A percentile compares a stretch with the other conserved stretches of the same genome.
phyloP scores from a whole-genome alignment of 2,329 filamentous ascomycete species.

The Colletotrichum filicis region DNA sequence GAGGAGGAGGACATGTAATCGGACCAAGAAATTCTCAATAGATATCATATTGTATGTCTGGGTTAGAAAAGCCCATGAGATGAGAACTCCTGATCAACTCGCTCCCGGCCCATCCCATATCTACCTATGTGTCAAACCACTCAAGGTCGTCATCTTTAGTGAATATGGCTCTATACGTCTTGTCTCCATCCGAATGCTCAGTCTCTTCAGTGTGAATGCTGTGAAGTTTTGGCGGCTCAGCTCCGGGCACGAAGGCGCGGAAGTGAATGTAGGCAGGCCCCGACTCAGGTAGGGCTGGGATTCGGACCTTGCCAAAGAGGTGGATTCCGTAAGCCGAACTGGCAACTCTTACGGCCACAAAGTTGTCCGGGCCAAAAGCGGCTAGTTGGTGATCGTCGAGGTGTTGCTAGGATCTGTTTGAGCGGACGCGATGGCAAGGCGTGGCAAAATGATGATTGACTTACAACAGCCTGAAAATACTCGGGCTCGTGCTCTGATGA shows the following conservation, averaged over 20 bases:
- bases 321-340: conserved; percentile 59
- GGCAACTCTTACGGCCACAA: conserved; percentile 57
- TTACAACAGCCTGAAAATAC: conserved; percentile 63
- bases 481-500: conserved; percentile 62
- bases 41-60: neutral
- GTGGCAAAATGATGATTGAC: conserved; percentile 4
- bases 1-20: conserved; percentile 72
- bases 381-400: conserved; percentile 52
- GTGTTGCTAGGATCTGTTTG: conserved; percentile 37
- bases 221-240: conserved; percentile 53
- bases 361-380: conserved; percentile 50
- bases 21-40: neutral
- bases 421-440: neutral
- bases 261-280: conserved; percentile 58
- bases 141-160: conserved; percentile 55
- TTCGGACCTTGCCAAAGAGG: conserved; percentile 60
- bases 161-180: conserved; percentile 58
- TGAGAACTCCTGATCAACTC: neutral
- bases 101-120: neutral
- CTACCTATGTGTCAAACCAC: conserved; percentile 62
- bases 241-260: conserved; percentile 52
- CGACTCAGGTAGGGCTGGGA: conserved; percentile 52
- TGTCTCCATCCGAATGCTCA: conserved; percentile 54
- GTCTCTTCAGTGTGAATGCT: conserved; percentile 59
- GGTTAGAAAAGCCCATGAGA: neutral